phyloP scores from a whole-genome alignment of 164 flowering plant genomes.

The Malania oleifera region DNA sequence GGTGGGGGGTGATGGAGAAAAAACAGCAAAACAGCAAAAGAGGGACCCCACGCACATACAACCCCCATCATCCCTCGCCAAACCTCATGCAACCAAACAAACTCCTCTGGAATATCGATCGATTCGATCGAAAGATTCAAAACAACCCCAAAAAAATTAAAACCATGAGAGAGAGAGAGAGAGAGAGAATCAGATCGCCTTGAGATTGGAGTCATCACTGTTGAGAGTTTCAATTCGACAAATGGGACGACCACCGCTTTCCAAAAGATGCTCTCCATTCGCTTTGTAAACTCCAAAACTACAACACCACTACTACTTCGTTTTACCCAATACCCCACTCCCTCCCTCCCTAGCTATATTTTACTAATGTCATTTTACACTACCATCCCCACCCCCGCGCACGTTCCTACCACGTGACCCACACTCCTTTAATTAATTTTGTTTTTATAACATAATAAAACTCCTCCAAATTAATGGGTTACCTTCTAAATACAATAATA shows the following conservation, averaged over 20 bases:
- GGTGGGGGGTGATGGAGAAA: too few species aligned
- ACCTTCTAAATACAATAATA: too few species aligned
- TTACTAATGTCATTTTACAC: background rate
- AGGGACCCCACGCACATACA: slow-evolving; percentile 22
- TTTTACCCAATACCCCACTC: slow-evolving; percentile 18
- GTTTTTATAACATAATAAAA: too few species aligned
- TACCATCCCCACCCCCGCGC: background rate
- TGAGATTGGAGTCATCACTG: slow-evolving; percentile 45
- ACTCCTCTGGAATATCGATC: slow-evolving; percentile 15
- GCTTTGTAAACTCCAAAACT: slow-evolving; percentile 25
- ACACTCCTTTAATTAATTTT: too few species aligned
- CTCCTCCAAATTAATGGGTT: too few species aligned
- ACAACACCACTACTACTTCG: slow-evolving; percentile 18
- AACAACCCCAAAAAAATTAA: slow-evolving; percentile 22
- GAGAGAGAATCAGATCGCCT: slow-evolving; percentile 46
- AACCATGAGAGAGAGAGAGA: slow-evolving; percentile 12
- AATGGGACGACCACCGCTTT: slow-evolving; percentile 61
- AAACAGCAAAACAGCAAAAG: background rate
- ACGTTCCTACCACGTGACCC: background rate
- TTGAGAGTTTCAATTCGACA: too few species aligned
- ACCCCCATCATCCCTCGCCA: slow-evolving; percentile 22
- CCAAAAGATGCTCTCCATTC: slow-evolving; percentile 59
- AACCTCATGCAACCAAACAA: slow-evolving; percentile 21
- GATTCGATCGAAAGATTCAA: slow-evolving; percentile 21
- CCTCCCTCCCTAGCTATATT: too few species aligned